phyloP scores from a whole-genome alignment of 352 stramenopile genomes.

The Thalassiosira ordinaria region DNA sequence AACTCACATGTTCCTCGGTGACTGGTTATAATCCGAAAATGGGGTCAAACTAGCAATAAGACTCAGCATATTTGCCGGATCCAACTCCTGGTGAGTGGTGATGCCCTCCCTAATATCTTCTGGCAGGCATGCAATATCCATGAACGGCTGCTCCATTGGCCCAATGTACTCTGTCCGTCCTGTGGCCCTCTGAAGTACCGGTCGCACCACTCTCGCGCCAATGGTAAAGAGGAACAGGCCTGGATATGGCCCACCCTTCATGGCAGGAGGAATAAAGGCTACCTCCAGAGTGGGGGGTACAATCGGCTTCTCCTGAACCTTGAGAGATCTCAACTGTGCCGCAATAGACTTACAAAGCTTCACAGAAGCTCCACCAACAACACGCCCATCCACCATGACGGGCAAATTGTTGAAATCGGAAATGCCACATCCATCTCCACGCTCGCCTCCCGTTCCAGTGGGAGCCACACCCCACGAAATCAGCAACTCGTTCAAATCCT shows the following conservation, averaged over 20 bases:
- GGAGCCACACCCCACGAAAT: conserved; percentile 82
- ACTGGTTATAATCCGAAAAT: conserved; percentile 99
- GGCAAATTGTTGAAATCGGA: conserved; percentile 90
- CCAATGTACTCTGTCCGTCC: conserved; percentile 96
- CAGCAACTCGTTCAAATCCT: conserved; percentile 78
- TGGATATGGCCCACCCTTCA: conserved; percentile 92
- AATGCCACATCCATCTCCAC: conserved; percentile 71
- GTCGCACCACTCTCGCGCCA: conserved; percentile 91
- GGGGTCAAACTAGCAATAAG: conserved; percentile 98
- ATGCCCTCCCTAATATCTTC: conserved; percentile 93
- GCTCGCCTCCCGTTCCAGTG: conserved; percentile 67
- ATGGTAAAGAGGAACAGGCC: conserved; percentile 98
- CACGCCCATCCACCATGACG: conserved; percentile 95
- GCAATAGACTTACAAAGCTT: conserved; percentile 89
- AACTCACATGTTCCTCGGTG: conserved; percentile 98
- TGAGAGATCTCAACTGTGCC: conserved; percentile 79
- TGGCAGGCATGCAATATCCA: conserved; percentile 96
- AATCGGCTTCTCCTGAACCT: conserved; percentile 72
- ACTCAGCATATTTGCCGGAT: conserved; percentile 99
- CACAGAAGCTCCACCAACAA: conserved; percentile 91
- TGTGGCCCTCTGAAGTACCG: conserved; percentile 83
- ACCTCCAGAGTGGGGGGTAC: conserved; percentile 87
- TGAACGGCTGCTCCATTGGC: conserved; percentile 97
- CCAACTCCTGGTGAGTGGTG: conserved; percentile 98
- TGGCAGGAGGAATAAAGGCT: conserved; percentile 78